Conservation (phyloP, 2,329 filamentous ascomycete species). For the Nothophoma quercina region DNA sequence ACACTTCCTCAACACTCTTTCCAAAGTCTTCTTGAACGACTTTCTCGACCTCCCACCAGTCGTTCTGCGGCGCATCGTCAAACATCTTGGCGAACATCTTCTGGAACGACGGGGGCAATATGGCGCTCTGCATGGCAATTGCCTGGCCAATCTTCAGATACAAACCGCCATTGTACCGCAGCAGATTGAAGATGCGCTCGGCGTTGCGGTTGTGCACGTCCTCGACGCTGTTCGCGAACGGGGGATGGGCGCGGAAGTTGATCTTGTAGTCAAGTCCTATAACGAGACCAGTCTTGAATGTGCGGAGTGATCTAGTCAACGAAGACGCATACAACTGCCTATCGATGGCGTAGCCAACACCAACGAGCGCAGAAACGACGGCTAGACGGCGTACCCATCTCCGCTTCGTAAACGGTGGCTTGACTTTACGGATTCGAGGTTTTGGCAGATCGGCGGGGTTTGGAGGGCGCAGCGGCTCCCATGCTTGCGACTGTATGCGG, state of each 20-base stretch:
- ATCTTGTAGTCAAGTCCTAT: conserved; percentile 95
- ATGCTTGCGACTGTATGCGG: conserved; percentile 46
- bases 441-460: conserved; percentile 77
- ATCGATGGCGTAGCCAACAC: conserved; percentile 73
- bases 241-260: conserved; percentile 86
- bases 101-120: conserved; percentile 93
- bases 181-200: conserved; percentile 79
- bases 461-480: conserved; percentile 66
- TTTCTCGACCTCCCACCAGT: conserved; percentile 82
- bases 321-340: conserved; percentile 79
- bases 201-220: conserved; percentile 87
- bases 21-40: conserved; percentile 90
- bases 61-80: conserved; percentile 93
- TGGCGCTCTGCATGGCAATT: conserved; percentile 96
- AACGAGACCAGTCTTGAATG: conserved; percentile 79
- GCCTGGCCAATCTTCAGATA: conserved; percentile 99
- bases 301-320: conserved; percentile 78
- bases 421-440: conserved; percentile 61
- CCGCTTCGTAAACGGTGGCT: conserved; percentile 72
- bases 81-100: conserved; percentile 97
- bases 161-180: conserved; percentile 86
- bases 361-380: conserved; percentile 66
- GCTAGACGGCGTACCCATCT: conserved; percentile 81
- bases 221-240: conserved; percentile 74
- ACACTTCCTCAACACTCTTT: conserved; percentile 84